Evolutionary conservation across 2,329 filamentous ascomycete genomes (phyloP).

Genomic region (Pseudonectria foliicola): DNA sequence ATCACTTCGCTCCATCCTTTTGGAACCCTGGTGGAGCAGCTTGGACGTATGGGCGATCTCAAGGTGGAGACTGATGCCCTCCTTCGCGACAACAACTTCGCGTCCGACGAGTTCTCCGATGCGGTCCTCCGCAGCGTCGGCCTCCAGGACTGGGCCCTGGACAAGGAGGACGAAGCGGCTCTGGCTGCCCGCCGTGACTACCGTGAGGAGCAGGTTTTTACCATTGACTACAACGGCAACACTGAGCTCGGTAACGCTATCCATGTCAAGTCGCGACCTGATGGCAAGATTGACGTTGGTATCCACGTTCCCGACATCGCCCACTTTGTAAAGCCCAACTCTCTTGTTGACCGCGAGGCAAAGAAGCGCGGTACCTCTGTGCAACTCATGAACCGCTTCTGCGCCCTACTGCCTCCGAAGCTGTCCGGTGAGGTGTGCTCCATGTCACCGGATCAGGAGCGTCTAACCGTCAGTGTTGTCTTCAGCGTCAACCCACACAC

Average conservation of each 20-base stretch:
- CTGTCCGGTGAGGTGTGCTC: conserved; percentile 84
- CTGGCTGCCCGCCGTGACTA: conserved; percentile 79
- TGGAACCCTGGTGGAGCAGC: conserved; percentile 91
- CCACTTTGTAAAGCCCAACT: conserved; percentile 95
- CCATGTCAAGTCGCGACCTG: conserved; percentile 75
- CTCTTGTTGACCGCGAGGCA: conserved; percentile 90
- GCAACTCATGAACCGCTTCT: conserved; percentile 80
- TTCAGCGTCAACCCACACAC: conserved; percentile 82
- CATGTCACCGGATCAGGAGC: conserved; percentile 76
- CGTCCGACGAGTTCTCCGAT: conserved; percentile 94
- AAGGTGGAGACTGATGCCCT: conserved; percentile 97
- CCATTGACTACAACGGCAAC: conserved; percentile 81
- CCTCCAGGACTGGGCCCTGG: conserved; percentile 83
- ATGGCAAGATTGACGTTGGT: conserved; percentile 88
- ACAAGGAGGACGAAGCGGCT: conserved; percentile 70
- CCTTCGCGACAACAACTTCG: conserved; percentile 97
- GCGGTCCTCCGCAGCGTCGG: conserved; percentile 90
- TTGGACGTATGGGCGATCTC: conserved; percentile 93
- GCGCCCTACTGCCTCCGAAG: conserved; percentile 83
- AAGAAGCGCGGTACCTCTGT: conserved; percentile 97
- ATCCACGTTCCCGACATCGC: conserved; percentile 92
- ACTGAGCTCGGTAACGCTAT: conserved; percentile 88
- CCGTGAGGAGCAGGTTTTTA: conserved; percentile 81
- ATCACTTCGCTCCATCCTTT: conserved; percentile 99
- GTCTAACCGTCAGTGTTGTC: conserved; percentile 85